A percentile compares a stretch with the other conserved stretches of the same genome.
Evolutionary conservation across 1,284 basidiomycete species (phyloP).

Genomic region (Trametes sp.): DNA sequence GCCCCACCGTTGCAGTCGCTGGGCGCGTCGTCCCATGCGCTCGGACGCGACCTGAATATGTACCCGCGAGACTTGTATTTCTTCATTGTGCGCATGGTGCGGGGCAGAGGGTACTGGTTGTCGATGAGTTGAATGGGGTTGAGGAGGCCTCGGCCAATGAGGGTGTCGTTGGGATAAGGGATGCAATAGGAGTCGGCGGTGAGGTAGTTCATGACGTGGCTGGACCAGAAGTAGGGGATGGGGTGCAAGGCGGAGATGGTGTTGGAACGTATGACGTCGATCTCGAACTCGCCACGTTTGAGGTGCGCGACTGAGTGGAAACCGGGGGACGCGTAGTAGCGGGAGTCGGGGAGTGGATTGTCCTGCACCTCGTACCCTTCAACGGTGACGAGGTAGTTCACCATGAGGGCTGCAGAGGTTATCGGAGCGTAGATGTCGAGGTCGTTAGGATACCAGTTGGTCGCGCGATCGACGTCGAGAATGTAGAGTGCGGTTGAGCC

Average conservation of each 20-base stretch:
- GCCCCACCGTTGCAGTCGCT: neutral
- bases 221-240: constrained; percentile 1
- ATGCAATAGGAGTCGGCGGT: neutral
- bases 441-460: neutral
- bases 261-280: neutral
- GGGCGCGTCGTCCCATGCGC: neutral
- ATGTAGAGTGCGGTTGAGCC: neutral
- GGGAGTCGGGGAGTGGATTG: neutral
- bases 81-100: neutral
- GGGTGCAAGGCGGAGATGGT: neutral
- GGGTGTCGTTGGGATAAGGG: neutral
- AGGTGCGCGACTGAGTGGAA: neutral
- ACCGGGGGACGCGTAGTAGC: neutral
- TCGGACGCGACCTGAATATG: neutral
- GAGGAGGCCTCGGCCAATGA: neutral
- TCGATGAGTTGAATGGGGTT: neutral
- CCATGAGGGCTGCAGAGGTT: neutral
- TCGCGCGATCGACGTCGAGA: neutral
- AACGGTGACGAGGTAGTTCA: neutral
- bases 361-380: neutral
- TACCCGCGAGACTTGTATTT: neutral
- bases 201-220: neutral
- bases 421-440: constrained; percentile 1
- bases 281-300: neutral
- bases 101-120: neutral